phyloP scores from a whole-genome alignment of 768 basidiomycete genomes.

The Lactarius quietus region DNA sequence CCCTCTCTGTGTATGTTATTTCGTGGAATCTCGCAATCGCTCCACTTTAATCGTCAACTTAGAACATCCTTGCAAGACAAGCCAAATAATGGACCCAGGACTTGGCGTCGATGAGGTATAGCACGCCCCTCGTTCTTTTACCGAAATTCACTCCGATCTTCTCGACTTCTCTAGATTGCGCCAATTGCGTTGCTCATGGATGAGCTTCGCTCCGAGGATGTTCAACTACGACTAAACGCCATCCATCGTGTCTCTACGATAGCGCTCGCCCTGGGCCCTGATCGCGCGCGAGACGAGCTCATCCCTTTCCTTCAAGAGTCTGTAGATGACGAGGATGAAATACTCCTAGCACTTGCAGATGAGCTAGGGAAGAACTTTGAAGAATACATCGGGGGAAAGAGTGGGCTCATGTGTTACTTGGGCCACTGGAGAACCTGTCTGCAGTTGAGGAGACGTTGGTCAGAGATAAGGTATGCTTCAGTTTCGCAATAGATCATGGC shows the following conservation, averaged over 20 bases:
- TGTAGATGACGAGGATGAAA: constrained; percentile 99
- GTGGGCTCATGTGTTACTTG: constrained; percentile 81
- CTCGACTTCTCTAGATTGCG: constrained; percentile 54
- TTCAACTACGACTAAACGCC: constrained; percentile 91
- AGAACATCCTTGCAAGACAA: constrained; percentile 4
- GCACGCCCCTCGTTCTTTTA: constrained; percentile 30
- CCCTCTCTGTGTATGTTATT: constrained; percentile 3
- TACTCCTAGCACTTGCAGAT: constrained; percentile 91
- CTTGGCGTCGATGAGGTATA: constrained; percentile 65
- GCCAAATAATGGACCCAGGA: constrained; percentile 36
- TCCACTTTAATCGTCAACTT: background rate
- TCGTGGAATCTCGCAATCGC: background rate
- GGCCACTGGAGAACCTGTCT: constrained; percentile 91
- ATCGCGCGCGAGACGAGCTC: constrained; percentile 92
- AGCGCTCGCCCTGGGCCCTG: constrained; percentile 91
- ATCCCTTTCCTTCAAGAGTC: constrained; percentile 97
- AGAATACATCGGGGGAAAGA: constrained; percentile 89
- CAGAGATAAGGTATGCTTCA: constrained; percentile 78
- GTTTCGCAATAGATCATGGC: background rate
- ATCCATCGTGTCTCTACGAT: constrained; percentile 98
- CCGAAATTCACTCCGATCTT: background rate
- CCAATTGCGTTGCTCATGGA: constrained; percentile 98
- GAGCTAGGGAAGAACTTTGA: constrained; percentile 90
- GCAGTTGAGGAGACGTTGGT: constrained; percentile 98
- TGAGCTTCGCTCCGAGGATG: constrained; percentile 96